Base-by-base conservation (phyloP, 2,329 filamentous ascomycete genomes). In the Alternaria sp. region DNA sequence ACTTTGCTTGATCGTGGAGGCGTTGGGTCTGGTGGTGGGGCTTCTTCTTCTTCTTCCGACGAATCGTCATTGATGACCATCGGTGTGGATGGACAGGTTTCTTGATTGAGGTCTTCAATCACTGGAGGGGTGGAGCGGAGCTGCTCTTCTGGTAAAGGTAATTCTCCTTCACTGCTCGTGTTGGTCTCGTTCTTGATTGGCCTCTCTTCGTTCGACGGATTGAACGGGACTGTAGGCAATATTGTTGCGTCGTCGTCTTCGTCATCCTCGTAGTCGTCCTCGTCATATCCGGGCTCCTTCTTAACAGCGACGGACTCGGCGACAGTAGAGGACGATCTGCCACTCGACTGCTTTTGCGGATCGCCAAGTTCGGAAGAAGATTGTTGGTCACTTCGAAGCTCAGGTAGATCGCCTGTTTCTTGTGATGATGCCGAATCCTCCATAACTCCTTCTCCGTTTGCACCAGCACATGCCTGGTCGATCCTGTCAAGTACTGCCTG, bases 401-500 rank as follows among this genome's bases (percentile, higher is more conserved):
- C 6, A 5, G 43, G 28, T 9, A 20, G 21, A 18, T 56, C 58
- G 5, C 53, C 58, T 1, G 59, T 41, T 21, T 69, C 70, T 18
- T 67, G 66, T 6, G 70, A 66, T 28, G 55, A 54, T 7, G 61
- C 51, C 26, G n/a, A 1, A 8, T 41, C 11, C 2, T n/a, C 26
- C 21, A 10, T 28, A 12, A 0, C 23, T n/a, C 50, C 37, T 20
- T 70, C 56, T 20, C 56, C 63, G 3, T 67, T 46, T 7, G 57
- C 53, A 61, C 69, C 37, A 4, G 63, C 69, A 58, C 75, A 77
- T 25, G 70, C 72, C 51, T 60, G 66, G 47, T 77, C 74, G 56
- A 77, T 77, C 18, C 63, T 59, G 2, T 67, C 53, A 21, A 76
- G 61, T 6, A 77, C 65, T 6, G 70, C 69, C 62, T 78, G 76